A percentile compares a stretch with the other conserved stretches of the same genome.
Conservation (phyloP, 176 grass and related monocot genomes). For the Pontederia paniculata region DNA sequence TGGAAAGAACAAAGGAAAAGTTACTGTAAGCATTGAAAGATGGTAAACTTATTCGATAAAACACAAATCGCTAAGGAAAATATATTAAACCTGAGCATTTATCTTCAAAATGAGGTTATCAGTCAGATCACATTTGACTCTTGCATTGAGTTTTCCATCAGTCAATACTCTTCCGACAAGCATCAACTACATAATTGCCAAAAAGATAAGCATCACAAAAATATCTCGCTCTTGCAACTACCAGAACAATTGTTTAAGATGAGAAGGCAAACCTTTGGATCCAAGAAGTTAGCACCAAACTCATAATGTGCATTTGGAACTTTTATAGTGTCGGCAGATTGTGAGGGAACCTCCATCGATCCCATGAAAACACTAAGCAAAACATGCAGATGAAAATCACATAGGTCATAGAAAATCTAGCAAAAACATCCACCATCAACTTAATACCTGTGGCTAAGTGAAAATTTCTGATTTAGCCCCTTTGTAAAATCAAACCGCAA, state of each 20-base stretch:
- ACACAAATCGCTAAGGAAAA: neutral
- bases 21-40: neutral
- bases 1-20: conserved; percentile 24
- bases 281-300: conserved; percentile 96
- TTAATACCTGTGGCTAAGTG: conserved; percentile 40
- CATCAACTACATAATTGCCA: conserved; percentile 46
- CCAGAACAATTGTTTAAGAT: neutral
- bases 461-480: conserved; percentile 34
- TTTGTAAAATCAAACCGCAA: conserved; percentile 33
- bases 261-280: conserved; percentile 64
- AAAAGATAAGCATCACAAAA: neutral
- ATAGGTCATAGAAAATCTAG: neutral
- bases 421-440: neutral
- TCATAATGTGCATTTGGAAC: conserved; percentile 88
- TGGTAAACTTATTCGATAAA: neutral
- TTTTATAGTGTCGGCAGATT: conserved; percentile 72
- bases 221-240: neutral
- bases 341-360: conserved; percentile 74
- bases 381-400: conserved; percentile 15
- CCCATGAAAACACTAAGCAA: conserved; percentile 74
- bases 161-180: conserved; percentile 89
- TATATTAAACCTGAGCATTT: conserved; percentile 68
- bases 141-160: conserved; percentile 90
- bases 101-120: conserved; percentile 77
- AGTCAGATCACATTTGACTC: conserved; percentile 92